Evolutionary conservation across 2,329 filamentous ascomycete species (phyloP), one percentile per base, ranked within the genome.

Genomic region (Albifimbria verrucaria): DNA sequence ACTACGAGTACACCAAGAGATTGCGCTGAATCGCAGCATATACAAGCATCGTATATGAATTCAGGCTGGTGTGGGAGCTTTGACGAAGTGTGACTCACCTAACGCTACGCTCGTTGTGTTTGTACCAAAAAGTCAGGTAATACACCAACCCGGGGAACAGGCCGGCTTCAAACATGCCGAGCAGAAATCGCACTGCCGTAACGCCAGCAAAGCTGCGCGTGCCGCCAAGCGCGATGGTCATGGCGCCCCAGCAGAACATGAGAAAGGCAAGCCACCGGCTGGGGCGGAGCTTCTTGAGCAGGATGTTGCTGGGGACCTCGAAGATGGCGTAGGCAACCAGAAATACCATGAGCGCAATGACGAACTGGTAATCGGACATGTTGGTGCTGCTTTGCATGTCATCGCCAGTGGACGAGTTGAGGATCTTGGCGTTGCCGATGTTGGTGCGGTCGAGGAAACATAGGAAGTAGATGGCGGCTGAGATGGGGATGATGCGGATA

Each of bases 61-160:
- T n/a, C n/a, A n/a, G n/a, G n/a, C 9, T 47, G 21, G 3, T 6
- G 15, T 44, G 5, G 42, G 15, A 12, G 22, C n/a, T 12, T 21
- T 23, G 26, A 52, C 18, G 25, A 50, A 44, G 46, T 24, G 26
- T 2, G 24, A 62, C 66, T 56, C 50, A 69, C 66, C 69, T 79
- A n/a, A 90, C 70, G 21, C 86, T 87, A 3, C 89, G 78, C 69
- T 92, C 88, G 18, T 82, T 78, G 59, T 83, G 82, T 44, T 80
- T 84, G 67, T 92, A 92, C 78, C 89, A 91, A 56, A 90, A 83
- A 0, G 88, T 90, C 47, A 92, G 72, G 59, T 89, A 90, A 67
- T 84, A 73, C 0, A 83, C 80, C 58, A 89, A 70, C 0, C 68
- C 68, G 0, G 68, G 68, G 55, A 90, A 90, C 1, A 90, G 70